Conservation (phyloP, 345 rosid species). For the Triadica sebifera region DNA sequence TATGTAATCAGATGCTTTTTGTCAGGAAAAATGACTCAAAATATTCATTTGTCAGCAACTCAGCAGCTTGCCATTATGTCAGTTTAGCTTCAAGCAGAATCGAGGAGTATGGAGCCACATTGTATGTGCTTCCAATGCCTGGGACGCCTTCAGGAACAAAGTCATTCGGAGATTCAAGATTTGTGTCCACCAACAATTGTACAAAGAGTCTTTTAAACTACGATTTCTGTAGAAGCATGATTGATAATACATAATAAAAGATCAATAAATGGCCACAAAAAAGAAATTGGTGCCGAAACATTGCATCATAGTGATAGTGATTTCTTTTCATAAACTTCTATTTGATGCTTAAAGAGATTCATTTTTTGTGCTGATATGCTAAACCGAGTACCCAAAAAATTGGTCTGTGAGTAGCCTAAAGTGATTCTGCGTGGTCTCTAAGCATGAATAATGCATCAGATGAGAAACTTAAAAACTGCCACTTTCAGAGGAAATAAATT, state of each 20-base stretch:
- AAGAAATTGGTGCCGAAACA: background rate
- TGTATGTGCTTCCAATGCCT: constrained; percentile 53
- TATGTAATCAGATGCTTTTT: background rate
- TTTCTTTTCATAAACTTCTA: background rate
- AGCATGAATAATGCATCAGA: too few relatives aligned
- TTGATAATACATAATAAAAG: background rate
- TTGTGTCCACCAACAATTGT: constrained; percentile 71
- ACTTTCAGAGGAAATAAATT: background rate
- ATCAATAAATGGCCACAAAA: background rate
- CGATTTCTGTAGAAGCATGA: background rate
- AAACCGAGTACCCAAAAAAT: background rate
- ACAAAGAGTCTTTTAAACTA: background rate
- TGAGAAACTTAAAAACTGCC: background rate
- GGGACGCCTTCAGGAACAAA: constrained; percentile 59
- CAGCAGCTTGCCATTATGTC: constrained; percentile 1
- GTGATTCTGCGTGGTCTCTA: background rate
- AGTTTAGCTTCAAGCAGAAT: constrained; percentile 67
- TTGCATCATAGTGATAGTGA: background rate
- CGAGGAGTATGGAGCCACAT: constrained; percentile 67
- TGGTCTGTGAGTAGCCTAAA: background rate
- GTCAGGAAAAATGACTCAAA: background rate
- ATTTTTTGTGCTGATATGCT: background rate
- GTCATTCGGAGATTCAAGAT: constrained; percentile 64
- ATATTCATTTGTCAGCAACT: constrained; percentile 1
- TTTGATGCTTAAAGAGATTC: background rate